These are phyloP conservation scores for Huiozyma naganishii DNA, from an alignment of 805 yeast genomes.

Conservation along the genomic window DNA sequence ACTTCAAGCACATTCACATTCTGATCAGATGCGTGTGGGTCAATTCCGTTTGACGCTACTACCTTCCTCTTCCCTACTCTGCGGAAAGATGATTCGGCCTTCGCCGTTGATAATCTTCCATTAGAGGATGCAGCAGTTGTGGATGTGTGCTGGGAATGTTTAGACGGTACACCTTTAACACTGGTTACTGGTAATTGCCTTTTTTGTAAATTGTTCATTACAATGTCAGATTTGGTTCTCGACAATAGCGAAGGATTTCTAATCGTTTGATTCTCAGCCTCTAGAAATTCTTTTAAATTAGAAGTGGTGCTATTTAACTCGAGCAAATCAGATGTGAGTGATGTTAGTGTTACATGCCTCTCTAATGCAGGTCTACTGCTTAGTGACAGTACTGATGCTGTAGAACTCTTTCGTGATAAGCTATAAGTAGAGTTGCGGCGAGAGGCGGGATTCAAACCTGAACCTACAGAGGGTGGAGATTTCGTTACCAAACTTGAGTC, in stretches of 20 bases:
- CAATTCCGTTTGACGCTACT: no score
- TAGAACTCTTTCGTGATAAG: neutral
- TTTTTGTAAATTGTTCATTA: constrained; percentile 21
- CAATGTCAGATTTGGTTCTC: constrained; percentile 21
- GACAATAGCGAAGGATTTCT: constrained; percentile 13
- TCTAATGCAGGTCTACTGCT: constrained; percentile 2
- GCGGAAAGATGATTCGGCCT: constrained; percentile 14
- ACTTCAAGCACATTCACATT: constrained; percentile 13
- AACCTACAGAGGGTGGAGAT: neutral
- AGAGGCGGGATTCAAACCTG: neutral
- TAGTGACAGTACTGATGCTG: neutral
- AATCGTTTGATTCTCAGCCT: constrained; percentile 8
- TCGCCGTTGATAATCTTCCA: neutral
- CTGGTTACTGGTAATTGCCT: constrained; percentile 22
- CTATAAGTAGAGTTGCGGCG: neutral
- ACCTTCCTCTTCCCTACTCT: constrained; percentile 23
- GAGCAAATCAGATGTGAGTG: constrained; percentile 5
- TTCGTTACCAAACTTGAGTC: neutral
- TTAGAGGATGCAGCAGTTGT: no score
- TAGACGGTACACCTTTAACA: constrained; percentile 1
- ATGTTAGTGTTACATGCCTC: neutral
- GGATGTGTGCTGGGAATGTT: no score
- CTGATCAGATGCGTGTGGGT: no score
- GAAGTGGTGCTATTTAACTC: constrained; percentile 12
- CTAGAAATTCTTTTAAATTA: constrained; percentile 19